Percentiles rank a stretch among this genome's conserved stretches.
Conservation (phyloP, 495 filamentous ascomycete genomes). For the Penicillium crystallinum region DNA sequence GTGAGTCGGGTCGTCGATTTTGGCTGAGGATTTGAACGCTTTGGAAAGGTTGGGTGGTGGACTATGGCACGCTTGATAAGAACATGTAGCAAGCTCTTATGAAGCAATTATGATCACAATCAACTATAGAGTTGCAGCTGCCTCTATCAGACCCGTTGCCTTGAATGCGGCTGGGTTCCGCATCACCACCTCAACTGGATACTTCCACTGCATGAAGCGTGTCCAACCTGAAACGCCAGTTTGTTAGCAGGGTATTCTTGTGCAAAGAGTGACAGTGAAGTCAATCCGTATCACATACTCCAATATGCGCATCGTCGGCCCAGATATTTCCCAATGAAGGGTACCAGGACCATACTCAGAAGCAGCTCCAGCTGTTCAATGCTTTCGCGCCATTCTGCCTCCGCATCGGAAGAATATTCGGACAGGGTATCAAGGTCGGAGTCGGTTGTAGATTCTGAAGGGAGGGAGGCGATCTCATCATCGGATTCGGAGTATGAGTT, state of each 20-base stretch:
- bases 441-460: constrained; percentile 61
- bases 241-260: neutral
- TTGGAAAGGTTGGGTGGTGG: neutral
- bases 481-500: constrained; percentile 42
- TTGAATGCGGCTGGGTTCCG: constrained; percentile 55
- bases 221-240: constrained; percentile 54
- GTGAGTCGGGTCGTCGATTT: neutral
- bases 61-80: neutral
- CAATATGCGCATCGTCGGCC: constrained; percentile 93
- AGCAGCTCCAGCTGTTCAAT: constrained; percentile 90
- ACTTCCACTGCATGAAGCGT: constrained; percentile 73
- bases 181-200: constrained; percentile 60
- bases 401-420: constrained; percentile 67
- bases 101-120: neutral
- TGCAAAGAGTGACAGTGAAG: neutral
- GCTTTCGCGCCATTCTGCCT: constrained; percentile 88
- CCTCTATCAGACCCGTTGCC: constrained; percentile 62
- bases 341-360: constrained; percentile 87
- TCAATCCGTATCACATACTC: constrained; percentile 52
- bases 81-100: neutral
- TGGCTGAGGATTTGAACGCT: neutral
- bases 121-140: constrained; percentile 61
- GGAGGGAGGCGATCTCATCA: constrained; percentile 74
- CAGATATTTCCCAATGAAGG: constrained; percentile 88
- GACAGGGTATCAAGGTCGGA: constrained; percentile 54